A percentile compares a stretch with the other conserved stretches of the same genome.
phyloP scores from a whole-genome alignment of 306 rosid genomes.

The Gynostemma pentaphyllum region DNA sequence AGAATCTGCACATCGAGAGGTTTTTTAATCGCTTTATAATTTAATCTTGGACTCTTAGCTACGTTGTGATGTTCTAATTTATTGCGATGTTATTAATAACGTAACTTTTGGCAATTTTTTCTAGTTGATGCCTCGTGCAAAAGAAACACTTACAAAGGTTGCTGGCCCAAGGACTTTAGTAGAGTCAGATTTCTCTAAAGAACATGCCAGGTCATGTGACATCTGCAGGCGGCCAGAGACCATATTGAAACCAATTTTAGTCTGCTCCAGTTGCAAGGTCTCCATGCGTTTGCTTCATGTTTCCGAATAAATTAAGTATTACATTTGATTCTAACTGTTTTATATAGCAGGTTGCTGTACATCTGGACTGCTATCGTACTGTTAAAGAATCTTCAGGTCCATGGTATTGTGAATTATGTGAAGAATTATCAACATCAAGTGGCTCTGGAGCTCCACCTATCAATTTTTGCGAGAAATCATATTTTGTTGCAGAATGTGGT shows the following conservation, averaged over 20 bases:
- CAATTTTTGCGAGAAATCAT: slow-evolving; percentile 80
- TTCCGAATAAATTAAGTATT: slow-evolving; percentile 1
- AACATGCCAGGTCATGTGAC: slow-evolving; percentile 75
- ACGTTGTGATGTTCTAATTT: background rate
- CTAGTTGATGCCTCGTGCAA: slow-evolving; percentile 74
- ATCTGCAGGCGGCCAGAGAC: slow-evolving; percentile 82
- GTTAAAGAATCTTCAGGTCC: slow-evolving; percentile 78
- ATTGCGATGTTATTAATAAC: slow-evolving; percentile 4
- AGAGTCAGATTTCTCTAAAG: slow-evolving; percentile 66
- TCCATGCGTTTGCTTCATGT: slow-evolving; percentile 5
- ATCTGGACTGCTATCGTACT: slow-evolving; percentile 81
- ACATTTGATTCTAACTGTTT: slow-evolving; percentile 1
- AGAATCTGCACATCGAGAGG: slow-evolving; percentile 67
- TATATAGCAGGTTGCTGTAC: slow-evolving; percentile 74
- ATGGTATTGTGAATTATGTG: slow-evolving; percentile 95
- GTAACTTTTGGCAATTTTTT: slow-evolving; percentile 49
- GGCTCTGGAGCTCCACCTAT: slow-evolving; percentile 38
- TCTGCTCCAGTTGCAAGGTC: slow-evolving; percentile 95
- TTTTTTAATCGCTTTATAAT: slow-evolving; percentile 14
- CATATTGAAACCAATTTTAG: slow-evolving; percentile 61
- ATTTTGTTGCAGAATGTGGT: slow-evolving; percentile 69
- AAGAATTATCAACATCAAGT: slow-evolving; percentile 41
- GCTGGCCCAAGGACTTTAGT: slow-evolving; percentile 52
- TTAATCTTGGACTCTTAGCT: background rate
- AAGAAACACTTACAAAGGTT: slow-evolving; percentile 66